Percentiles rank a stretch among this genome's conserved stretches.
Evolutionary conservation across 2,329 filamentous ascomycete species (phyloP).

Genomic region (Ceratocystis cacaofunesta): DNA sequence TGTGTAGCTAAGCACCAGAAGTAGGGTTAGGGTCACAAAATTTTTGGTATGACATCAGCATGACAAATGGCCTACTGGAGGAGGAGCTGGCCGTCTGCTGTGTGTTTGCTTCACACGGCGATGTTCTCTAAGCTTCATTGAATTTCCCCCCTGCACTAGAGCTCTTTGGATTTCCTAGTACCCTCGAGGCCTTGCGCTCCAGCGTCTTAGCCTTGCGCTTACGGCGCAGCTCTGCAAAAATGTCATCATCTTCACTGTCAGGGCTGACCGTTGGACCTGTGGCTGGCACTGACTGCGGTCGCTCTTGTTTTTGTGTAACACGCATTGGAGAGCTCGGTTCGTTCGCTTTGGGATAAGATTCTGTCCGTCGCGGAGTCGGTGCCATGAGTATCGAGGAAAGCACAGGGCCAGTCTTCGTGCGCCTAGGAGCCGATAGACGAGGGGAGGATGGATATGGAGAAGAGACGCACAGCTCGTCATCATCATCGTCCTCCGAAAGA

Average conservation of each 20-base stretch:
- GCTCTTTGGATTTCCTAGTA: neutral
- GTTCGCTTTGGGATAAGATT: neutral
- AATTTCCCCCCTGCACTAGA: too few relatives aligned
- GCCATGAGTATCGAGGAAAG: neutral
- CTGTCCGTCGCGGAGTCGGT: constrained; percentile 39
- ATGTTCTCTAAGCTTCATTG: too few relatives aligned
- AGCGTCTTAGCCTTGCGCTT: constrained; percentile 7
- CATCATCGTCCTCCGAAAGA: neutral
- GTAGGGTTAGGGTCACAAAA: constrained; percentile 1
- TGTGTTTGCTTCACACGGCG: too few relatives aligned
- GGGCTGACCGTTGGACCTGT: neutral
- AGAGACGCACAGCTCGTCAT: constrained; percentile 45
- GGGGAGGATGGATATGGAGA: neutral
- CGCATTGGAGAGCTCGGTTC: neutral
- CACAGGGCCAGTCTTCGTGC: neutral
- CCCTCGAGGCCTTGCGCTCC: neutral
- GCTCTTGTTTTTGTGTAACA: neutral
- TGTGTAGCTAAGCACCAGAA: neutral
- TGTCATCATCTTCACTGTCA: constrained; percentile 8
- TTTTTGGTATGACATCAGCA: neutral
- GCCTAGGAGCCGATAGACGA: neutral
- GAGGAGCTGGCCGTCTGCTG: too few relatives aligned
- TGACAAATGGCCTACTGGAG: too few relatives aligned
- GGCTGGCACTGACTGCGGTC: neutral
- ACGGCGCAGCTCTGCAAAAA: constrained; percentile 3